Evolutionary conservation across 2,329 filamentous ascomycete genomes (phyloP).

Genomic region (Penicillium nordicum): DNA sequence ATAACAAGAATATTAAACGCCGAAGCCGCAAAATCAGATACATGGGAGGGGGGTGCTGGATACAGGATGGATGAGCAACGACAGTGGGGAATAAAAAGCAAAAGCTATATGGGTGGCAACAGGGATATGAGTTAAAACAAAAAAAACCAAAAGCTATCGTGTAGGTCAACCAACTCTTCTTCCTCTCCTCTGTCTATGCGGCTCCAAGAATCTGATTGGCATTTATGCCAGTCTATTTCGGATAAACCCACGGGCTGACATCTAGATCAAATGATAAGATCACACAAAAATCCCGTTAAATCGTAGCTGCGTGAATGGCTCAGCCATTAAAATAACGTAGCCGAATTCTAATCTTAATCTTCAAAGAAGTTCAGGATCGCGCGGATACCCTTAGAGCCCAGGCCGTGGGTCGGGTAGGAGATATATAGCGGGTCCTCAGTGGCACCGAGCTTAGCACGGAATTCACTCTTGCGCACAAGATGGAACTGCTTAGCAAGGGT

Average conservation of each 20-base stretch:
- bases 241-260: background rate
- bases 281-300: slow-evolving; percentile 6
- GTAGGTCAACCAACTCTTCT: background rate
- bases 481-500: slow-evolving; percentile 77
- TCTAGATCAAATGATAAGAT: background rate
- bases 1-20: background rate
- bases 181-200: slow-evolving; percentile 3
- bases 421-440: slow-evolving; percentile 82
- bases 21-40: background rate
- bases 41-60: background rate
- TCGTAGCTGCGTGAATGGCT: slow-evolving; percentile 4
- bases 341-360: slow-evolving; percentile 50
- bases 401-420: slow-evolving; percentile 80
- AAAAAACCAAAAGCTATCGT: background rate
- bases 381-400: slow-evolving; percentile 75
- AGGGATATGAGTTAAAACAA: background rate
- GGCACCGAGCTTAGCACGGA: slow-evolving; percentile 85
- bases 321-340: background rate
- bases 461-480: slow-evolving; percentile 79
- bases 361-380: slow-evolving; percentile 91
- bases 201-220: background rate
- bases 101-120: background rate
- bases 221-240: background rate
- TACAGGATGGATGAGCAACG: background rate
- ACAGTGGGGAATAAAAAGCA: slow-evolving; percentile 2